Conservation (phyloP, 192 early-diverging fungal species). For the Mortierella antarctica region DNA sequence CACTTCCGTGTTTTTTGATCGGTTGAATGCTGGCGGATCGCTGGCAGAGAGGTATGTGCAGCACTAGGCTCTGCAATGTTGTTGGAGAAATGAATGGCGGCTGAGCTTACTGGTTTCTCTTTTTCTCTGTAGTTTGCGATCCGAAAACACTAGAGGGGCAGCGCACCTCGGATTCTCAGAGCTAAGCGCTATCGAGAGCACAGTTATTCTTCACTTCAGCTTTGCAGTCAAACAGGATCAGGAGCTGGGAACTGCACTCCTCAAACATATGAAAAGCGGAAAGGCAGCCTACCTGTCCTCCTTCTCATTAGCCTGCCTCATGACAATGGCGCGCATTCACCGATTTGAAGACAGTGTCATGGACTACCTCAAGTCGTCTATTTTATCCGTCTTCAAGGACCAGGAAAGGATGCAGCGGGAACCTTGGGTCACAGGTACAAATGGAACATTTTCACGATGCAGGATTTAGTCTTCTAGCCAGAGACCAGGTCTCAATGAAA, state of each 20-base stretch:
- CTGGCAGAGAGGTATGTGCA: constrained; percentile 18
- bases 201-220: constrained; percentile 76
- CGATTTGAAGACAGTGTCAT: constrained; percentile 74
- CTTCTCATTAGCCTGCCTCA: constrained; percentile 73
- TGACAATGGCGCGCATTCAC: constrained; percentile 76
- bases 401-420: constrained; percentile 54
- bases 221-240: constrained; percentile 82
- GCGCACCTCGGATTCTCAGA: constrained; percentile 39
- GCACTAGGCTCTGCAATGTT: not conserved
- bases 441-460: not conserved
- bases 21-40: constrained; percentile 49
- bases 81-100: not conserved
- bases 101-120: not conserved
- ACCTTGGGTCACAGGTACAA: constrained; percentile 57
- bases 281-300: constrained; percentile 58
- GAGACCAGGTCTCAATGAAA: not conserved
- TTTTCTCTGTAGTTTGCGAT: constrained; percentile 24
- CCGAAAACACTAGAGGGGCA: constrained; percentile 27
- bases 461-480: not conserved
- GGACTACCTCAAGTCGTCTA: constrained; percentile 60
- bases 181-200: constrained; percentile 71
- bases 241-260: constrained; percentile 63
- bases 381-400: constrained; percentile 59
- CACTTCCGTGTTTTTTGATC: constrained; percentile 69
- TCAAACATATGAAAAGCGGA: constrained; percentile 64